Evolutionary conservation across 106 monocot genomes (phyloP), one percentile per base, ranked within the genome.

Genomic region (Dendrobium chrysotoxum): DNA sequence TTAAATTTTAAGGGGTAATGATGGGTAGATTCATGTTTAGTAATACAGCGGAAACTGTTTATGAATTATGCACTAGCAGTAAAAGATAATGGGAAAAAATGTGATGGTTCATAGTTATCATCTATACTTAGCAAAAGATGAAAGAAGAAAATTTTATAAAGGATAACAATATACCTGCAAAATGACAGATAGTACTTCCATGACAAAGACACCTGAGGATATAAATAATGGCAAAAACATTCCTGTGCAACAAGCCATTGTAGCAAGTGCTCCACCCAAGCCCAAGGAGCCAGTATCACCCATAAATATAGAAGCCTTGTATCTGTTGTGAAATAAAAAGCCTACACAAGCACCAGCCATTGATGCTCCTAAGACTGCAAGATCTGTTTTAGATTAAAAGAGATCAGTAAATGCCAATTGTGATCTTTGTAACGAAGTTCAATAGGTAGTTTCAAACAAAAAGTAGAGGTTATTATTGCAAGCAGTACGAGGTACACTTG

Each of bases 171-270:
- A 11, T 90, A 96, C 96, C 96, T 96, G 96, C n/a, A 90, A 2
- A 75, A 88, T 82, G 38, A 87, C 84, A 46, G 87, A 91, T 3
- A 89, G 57, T 17, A 81, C 79, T 83, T 92, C 91, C 80, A 90
- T 18, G 35, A 88, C 40, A 80, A 93, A 90, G 13, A 90, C 21
- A 76, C 84, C 83, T 75, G 88, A 92, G 40, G 86, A 82, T 76
- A 96, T 85, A 21, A 93, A 89, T 44, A 96, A 72, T 1, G 96
- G 96, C 16, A 93, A 78, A 55, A 96, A 96, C 96, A 96, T 93
- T 81, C 96, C 96, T 25, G 91, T 85, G 78, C 85, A 92, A 55
- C 90, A 81, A 82, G 96, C 91, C 88, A 96, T 93, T 68, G 93
- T 87, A 82, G 86, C 91, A 68, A 96, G 87, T 75, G 96, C 96